phyloP scores from a whole-genome alignment of 257 asterid species.

The Nyctanthes arbortristis region DNA sequence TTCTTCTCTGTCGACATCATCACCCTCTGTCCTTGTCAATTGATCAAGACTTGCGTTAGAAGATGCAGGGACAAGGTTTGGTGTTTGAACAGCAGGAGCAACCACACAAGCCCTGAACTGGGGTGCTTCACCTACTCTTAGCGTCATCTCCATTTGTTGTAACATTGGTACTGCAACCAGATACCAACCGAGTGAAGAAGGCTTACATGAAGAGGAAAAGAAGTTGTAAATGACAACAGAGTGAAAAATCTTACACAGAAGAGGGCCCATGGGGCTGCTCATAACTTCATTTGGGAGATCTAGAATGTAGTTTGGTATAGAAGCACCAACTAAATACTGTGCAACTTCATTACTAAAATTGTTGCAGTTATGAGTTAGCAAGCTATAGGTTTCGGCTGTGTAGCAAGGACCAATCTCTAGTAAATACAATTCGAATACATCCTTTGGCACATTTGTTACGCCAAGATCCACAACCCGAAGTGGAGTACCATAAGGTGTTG shows the following conservation, averaged over 20 bases:
- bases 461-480: constrained; percentile 45
- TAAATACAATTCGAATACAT: constrained; percentile 46
- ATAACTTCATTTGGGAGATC: constrained; percentile 85
- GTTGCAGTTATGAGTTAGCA: constrained; percentile 47
- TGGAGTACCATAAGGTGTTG: constrained; percentile 78
- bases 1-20: constrained; percentile 21
- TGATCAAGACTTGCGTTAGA: neutral
- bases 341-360: constrained; percentile 85
- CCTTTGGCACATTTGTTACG: constrained; percentile 42
- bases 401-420: constrained; percentile 48
- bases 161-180: constrained; percentile 87
- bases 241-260: constrained; percentile 59
- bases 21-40: constrained; percentile 11
- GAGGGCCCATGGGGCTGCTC: constrained; percentile 93
- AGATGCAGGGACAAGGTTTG: constrained; percentile 17
- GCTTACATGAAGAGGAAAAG: neutral
- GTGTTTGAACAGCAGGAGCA: constrained; percentile 34
- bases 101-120: constrained; percentile 50
- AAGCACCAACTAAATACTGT: constrained; percentile 42
- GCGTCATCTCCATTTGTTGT: constrained; percentile 72
- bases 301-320: constrained; percentile 74
- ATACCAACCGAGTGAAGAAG: no score
- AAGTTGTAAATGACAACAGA: neutral
- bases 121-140: constrained; percentile 83
- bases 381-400: constrained; percentile 44